Percentiles rank a stretch among this genome's conserved stretches.
Evolutionary conservation across 768 basidiomycete species (phyloP).

Genomic region (Calocera viscosa): DNA sequence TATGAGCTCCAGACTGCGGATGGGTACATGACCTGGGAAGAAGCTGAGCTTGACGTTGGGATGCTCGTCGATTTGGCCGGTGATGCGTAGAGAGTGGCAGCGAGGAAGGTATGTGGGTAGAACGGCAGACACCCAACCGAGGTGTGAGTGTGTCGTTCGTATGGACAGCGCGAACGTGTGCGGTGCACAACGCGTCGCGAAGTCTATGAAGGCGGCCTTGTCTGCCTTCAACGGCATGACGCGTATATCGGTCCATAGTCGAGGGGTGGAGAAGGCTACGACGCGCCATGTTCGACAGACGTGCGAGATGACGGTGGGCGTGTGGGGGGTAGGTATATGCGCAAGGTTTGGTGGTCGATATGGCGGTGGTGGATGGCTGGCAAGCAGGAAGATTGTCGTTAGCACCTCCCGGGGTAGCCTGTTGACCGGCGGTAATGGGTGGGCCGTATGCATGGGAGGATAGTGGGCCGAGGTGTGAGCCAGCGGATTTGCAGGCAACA

Average conservation of each 20-base stretch:
- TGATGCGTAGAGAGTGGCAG: not conserved
- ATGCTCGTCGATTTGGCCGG: not conserved
- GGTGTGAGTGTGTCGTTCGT: not conserved
- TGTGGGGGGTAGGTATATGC: not conserved
- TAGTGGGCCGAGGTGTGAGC: not conserved
- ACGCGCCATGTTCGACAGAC: not conserved
- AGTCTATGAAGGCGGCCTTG: not conserved
- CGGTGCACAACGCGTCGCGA: not conserved
- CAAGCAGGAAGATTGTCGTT: not conserved
- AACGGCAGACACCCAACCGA: not conserved
- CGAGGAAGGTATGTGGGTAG: not conserved
- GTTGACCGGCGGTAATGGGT: not conserved
- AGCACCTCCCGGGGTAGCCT: not conserved
- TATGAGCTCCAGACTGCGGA: not conserved
- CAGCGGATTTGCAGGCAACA: not conserved
- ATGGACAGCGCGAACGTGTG: not conserved
- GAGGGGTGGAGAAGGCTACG: not conserved
- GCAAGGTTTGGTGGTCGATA: slow-evolving; percentile 1
- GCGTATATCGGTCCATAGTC: not conserved
- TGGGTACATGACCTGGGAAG: not conserved
- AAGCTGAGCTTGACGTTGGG: not conserved
- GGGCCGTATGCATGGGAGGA: not conserved
- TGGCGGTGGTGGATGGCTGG: not conserved
- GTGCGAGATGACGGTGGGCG: slow-evolving; percentile 1
- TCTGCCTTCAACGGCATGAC: not conserved